These are phyloP conservation scores for Magnusiomyces suaveolens DNA, from an alignment of 1,139 yeast genomes.

Conservation along the genomic window DNA sequence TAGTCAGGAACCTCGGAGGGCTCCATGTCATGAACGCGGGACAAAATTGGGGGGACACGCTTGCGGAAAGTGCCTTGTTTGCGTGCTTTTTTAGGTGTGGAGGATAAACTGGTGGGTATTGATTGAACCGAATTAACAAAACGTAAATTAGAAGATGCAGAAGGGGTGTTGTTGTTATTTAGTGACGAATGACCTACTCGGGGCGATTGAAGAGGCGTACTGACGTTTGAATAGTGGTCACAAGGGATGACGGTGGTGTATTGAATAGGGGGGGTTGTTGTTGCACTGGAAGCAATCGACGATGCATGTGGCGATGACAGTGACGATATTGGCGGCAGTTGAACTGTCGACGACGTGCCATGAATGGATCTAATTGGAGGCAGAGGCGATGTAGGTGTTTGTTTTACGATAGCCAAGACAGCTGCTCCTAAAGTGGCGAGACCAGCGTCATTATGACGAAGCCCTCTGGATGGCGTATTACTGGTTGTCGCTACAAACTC, in stretches of 20 bases:
- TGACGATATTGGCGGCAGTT: not conserved
- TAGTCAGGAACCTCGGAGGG: constrained; percentile 48
- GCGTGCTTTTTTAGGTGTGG: too few species aligned
- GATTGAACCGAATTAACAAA: not conserved
- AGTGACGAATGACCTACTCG: not conserved
- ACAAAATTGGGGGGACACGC: constrained; percentile 11
- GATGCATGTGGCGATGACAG: not conserved
- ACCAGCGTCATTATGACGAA: not conserved
- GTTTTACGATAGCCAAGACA: not conserved
- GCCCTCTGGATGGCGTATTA: not conserved
- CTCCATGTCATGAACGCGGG: constrained; percentile 34
- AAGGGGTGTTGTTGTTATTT: not conserved
- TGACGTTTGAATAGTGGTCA: not conserved
- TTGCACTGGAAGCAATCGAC: too few species aligned
- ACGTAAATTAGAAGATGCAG: not conserved
- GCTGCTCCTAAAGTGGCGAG: not conserved
- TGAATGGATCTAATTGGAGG: constrained; percentile 5
- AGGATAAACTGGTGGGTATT: too few species aligned
- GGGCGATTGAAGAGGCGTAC: not conserved
- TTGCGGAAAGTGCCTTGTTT: not conserved
- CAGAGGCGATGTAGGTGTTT: not conserved
- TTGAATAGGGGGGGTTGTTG: not conserved
- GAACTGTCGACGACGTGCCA: constrained; percentile 9
- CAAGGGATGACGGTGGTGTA: not conserved
- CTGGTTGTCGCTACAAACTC: not conserved